A percentile compares a stretch with the other conserved stretches of the same genome.
Conservation (phyloP, 768 basidiomycete genomes). For the Leccinum truebloodii region DNA sequence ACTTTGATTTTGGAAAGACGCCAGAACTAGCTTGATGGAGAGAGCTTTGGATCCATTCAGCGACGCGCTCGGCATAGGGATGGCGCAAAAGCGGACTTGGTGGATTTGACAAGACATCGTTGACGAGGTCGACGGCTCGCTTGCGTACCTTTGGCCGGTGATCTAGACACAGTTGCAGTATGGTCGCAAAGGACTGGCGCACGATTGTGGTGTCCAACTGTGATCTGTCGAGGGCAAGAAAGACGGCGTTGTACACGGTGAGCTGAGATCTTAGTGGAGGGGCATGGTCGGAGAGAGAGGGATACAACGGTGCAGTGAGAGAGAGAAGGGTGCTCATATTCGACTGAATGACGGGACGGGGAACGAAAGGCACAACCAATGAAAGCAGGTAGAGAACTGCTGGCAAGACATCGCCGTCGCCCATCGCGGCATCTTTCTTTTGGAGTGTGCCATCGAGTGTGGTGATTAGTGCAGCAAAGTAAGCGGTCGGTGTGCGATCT, state of each 20-base stretch:
- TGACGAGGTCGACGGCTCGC: conserved; percentile 83
- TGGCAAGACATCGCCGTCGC: conserved; percentile 55
- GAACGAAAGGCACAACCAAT: conserved; percentile 46
- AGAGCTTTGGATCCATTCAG: conserved; percentile 73
- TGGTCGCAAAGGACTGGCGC: conserved; percentile 81
- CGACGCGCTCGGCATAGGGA: conserved; percentile 81
- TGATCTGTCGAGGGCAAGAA: conserved; percentile 68
- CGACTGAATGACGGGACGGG: conserved; percentile 76
- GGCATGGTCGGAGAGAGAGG: conserved; percentile 59
- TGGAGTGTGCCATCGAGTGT: conserved; percentile 78
- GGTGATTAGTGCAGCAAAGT: conserved; percentile 90
- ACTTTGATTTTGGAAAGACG: conserved; percentile 61
- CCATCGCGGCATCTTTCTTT: conserved; percentile 63
- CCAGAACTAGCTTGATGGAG: conserved; percentile 66
- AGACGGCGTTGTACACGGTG: conserved; percentile 67
- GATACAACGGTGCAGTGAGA: conserved; percentile 79
- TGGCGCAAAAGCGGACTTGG: conserved; percentile 77
- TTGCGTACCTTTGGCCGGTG: conserved; percentile 92
- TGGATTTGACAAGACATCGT: conserved; percentile 72
- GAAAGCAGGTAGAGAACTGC: conserved; percentile 41
- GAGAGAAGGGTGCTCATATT: conserved; percentile 71
- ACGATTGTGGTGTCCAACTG: conserved; percentile 68
- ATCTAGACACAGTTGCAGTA: conserved; percentile 83
- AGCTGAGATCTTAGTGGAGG: conserved; percentile 87
- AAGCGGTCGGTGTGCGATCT: conserved; percentile 79